These are phyloP conservation scores for Solanum hybrid DNA, from an alignment of 305 asterid genomes.

Conservation along the genomic window DNA sequence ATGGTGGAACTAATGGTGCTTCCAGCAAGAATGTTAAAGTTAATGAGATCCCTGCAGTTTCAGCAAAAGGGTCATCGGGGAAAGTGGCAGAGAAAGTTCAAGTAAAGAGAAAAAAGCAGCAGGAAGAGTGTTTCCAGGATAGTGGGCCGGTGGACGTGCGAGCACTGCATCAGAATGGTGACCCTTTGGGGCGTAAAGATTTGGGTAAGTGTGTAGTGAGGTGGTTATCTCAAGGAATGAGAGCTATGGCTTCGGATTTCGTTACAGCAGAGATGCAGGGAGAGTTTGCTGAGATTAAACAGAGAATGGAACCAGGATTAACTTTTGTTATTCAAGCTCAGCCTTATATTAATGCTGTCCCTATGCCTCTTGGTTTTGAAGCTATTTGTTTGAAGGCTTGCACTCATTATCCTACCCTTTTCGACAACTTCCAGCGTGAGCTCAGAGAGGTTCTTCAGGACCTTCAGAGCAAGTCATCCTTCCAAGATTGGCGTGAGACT, in stretches of 20 bases:
- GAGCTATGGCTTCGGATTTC: slow-evolving; percentile 76
- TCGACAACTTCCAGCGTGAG: slow-evolving; percentile 95
- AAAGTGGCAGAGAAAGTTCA: neutral
- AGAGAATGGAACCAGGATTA: slow-evolving; percentile 74
- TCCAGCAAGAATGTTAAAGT: neutral
- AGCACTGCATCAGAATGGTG: slow-evolving; percentile 54
- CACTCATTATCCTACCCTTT: slow-evolving; percentile 92
- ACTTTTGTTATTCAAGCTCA: slow-evolving; percentile 89
- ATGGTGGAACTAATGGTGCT: slow-evolving; percentile 6
- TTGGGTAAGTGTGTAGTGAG: slow-evolving; percentile 72
- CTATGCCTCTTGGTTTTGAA: slow-evolving; percentile 88
- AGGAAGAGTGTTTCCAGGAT: neutral
- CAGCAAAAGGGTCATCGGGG: neutral
- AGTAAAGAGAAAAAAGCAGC: neutral
- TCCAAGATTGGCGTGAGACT: slow-evolving; percentile 63
- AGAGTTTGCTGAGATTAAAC: slow-evolving; percentile 55
- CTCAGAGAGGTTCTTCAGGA: slow-evolving; percentile 75
- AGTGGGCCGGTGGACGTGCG: slow-evolving; percentile 21
- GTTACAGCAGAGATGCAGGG: slow-evolving; percentile 64
- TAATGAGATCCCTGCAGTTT: neutral
- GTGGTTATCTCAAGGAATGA: slow-evolving; percentile 85
- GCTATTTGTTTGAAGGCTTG: slow-evolving; percentile 77
- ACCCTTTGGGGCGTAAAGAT: slow-evolving; percentile 76
- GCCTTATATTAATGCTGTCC: slow-evolving; percentile 78
- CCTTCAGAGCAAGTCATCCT: slow-evolving; percentile 44